Evolutionary conservation across 345 rosid genomes (phyloP).

Genomic region (Citrus mangshanensis): DNA sequence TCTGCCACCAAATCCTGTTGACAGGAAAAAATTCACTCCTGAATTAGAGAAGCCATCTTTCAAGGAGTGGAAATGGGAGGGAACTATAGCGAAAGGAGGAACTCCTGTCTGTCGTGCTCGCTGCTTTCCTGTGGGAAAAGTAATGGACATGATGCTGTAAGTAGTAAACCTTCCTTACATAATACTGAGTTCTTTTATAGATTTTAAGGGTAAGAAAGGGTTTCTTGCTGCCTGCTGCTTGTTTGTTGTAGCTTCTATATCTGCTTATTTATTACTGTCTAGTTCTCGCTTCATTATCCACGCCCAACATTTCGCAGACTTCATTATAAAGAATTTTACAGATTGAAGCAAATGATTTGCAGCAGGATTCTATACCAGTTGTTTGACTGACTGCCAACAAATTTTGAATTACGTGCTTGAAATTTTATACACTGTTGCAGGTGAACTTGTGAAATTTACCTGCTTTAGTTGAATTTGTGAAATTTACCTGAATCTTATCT

Average conservation of each 20-base stretch:
- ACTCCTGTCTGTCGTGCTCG: slow-evolving; percentile 87
- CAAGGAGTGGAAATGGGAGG: slow-evolving; percentile 98
- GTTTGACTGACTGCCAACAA: not conserved
- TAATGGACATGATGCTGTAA: slow-evolving; percentile 78
- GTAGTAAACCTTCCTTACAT: slow-evolving; percentile 22
- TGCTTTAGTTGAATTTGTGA: not conserved
- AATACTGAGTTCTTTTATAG: not conserved
- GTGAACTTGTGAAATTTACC: not conserved
- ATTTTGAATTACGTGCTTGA: not conserved
- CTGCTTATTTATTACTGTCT: not conserved
- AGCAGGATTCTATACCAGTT: not conserved
- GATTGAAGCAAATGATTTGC: not conserved
- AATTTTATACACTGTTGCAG: not conserved
- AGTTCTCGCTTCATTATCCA: not conserved
- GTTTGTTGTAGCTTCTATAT: not conserved
- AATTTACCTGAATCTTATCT: not conserved
- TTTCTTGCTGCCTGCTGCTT: not conserved
- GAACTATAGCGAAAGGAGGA: slow-evolving; percentile 94
- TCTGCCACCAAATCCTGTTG: slow-evolving; percentile 39
- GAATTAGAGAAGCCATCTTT: slow-evolving; percentile 53
- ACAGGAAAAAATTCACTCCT: slow-evolving; percentile 55
- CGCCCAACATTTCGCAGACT: not conserved
- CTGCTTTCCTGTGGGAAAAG: slow-evolving; percentile 93
- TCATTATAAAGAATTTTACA: not conserved
- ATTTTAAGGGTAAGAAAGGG: not conserved